Evolutionary conservation across 768 basidiomycete genomes (phyloP).

Genomic region (Psilocybe azurescens): DNA sequence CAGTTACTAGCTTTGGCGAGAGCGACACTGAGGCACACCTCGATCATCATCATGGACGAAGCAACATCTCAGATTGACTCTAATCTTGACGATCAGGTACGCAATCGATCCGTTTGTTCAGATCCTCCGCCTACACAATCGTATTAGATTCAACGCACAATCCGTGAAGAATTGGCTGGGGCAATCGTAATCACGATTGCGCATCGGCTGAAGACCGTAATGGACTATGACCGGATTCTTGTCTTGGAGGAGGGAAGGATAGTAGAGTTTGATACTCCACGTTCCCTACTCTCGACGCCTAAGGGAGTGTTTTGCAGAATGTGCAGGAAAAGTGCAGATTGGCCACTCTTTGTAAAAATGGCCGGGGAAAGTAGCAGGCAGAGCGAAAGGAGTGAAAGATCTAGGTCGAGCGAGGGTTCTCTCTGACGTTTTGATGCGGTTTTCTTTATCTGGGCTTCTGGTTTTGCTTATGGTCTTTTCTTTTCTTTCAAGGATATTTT

Average conservation of each 20-base stretch:
- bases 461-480: neutral
- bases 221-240: slow-evolving; percentile 76
- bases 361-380: slow-evolving; percentile 13
- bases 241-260: slow-evolving; percentile 77
- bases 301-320: slow-evolving; percentile 71
- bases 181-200: slow-evolving; percentile 87
- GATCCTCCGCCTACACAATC: neutral
- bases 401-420: slow-evolving; percentile 12
- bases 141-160: slow-evolving; percentile 69
- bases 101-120: neutral
- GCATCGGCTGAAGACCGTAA: slow-evolving; percentile 77
- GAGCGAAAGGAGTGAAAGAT: slow-evolving; percentile 17
- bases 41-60: slow-evolving; percentile 77
- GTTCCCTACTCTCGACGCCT: slow-evolving; percentile 52
- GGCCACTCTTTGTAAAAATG: slow-evolving; percentile 42
- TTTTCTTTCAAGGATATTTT: slow-evolving; percentile 2
- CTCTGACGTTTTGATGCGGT: slow-evolving; percentile 2
- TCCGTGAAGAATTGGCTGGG: slow-evolving; percentile 71
- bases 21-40: slow-evolving; percentile 68
- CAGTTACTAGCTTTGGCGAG: slow-evolving; percentile 76
- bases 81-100: slow-evolving; percentile 68
- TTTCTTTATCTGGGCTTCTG: slow-evolving; percentile 3
- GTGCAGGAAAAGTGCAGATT: slow-evolving; percentile 67
- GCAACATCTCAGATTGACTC: slow-evolving; percentile 81
- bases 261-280: slow-evolving; percentile 78